A percentile compares a stretch with the other conserved stretches of the same genome.
Evolutionary conservation across 352 stramenopile genomes (phyloP).

Genomic region (Phytophthora pini): DNA sequence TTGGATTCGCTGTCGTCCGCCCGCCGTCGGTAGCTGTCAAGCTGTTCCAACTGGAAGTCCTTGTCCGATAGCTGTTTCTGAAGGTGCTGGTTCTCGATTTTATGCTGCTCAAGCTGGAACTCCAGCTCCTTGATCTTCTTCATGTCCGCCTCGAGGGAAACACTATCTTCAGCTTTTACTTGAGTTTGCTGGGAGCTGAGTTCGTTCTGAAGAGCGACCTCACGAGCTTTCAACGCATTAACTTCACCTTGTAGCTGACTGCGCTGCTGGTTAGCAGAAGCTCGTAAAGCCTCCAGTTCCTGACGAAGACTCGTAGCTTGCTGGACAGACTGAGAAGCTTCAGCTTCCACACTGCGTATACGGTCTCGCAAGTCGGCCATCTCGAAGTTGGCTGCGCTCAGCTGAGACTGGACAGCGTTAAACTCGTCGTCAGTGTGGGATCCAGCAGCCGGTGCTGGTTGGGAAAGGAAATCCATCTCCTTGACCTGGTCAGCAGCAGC

Average conservation of each 20-base stretch:
- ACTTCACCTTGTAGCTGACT: constrained; percentile 47
- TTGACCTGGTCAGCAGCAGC: constrained; percentile 18
- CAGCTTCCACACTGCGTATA: constrained; percentile 38
- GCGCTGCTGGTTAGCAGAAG: constrained; percentile 45
- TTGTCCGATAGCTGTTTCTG: constrained; percentile 74
- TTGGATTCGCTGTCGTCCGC: constrained; percentile 62
- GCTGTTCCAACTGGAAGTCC: constrained; percentile 70
- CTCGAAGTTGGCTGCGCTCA: constrained; percentile 42
- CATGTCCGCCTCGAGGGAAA: constrained; percentile 22
- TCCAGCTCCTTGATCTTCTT: constrained; percentile 47
- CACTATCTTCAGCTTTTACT: constrained; percentile 34
- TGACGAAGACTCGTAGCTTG: constrained; percentile 28
- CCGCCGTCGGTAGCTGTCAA: constrained; percentile 50
- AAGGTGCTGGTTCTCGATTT: constrained; percentile 77
- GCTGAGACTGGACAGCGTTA: constrained; percentile 42
- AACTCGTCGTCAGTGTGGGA: constrained; percentile 45
- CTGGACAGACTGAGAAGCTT: constrained; percentile 37
- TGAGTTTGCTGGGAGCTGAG: constrained; percentile 43
- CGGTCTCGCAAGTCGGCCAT: constrained; percentile 41
- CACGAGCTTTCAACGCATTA: constrained; percentile 37
- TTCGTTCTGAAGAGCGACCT: constrained; percentile 42
- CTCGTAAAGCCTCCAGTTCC: constrained; percentile 52
- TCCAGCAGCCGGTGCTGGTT: constrained; percentile 8
- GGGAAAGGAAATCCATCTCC: constrained; percentile 28
- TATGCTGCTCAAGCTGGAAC: constrained; percentile 67